Evolutionary conservation across 2,329 filamentous ascomycete genomes (phyloP), one percentile per base, ranked within the genome.

Genomic region (Hypoxylon sp.): DNA sequence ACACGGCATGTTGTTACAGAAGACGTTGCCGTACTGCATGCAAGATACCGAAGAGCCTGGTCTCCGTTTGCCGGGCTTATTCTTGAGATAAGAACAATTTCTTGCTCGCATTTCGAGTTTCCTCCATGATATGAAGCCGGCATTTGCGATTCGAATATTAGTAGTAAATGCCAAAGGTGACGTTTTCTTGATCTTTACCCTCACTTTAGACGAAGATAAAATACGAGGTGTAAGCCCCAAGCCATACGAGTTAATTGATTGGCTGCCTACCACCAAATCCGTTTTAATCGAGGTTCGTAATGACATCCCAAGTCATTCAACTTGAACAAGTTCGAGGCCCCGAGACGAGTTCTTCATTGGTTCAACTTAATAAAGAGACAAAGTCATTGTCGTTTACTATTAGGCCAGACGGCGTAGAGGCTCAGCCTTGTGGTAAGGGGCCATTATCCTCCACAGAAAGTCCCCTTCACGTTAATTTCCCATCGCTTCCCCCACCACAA

Each of bases 1-100:
- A 48, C 61, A 70, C 68, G 29, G 39, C 52, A 19, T 54, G 17
- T 17, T 51, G 47, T 58, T 17, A 52, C 42, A 65, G 51, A 19
- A 50, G 58, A 60, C 44, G 51, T 57, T 55, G 53, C 48, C 50
- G 37, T 29, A 6, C 31, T 58, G 54, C 37, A 53, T 26, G n/a
- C 37, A 53, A 24, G n/a, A 26, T 46, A 37, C 47, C 48, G 52
- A 57, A 24, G 39, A 10, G 22, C 39, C 14, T 11, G 39, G 10
- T 47, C 24, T 47, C 22, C 42, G 19, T 53, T 54, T 66, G 31
- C 29, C 53, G n/a, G n/a, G 42, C 13, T 29, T 22, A 31, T 8
- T 13, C 14, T 58, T 19, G 22, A 29, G 5, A 47, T 39, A 53
- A 9, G 48, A 26, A 14, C 37, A 31, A 26, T 44, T 57, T 33